A percentile compares a stretch with the other conserved stretches of the same genome.
Evolutionary conservation across 257 asterid species (phyloP).

Genomic region (Lavandula angustifolia): DNA sequence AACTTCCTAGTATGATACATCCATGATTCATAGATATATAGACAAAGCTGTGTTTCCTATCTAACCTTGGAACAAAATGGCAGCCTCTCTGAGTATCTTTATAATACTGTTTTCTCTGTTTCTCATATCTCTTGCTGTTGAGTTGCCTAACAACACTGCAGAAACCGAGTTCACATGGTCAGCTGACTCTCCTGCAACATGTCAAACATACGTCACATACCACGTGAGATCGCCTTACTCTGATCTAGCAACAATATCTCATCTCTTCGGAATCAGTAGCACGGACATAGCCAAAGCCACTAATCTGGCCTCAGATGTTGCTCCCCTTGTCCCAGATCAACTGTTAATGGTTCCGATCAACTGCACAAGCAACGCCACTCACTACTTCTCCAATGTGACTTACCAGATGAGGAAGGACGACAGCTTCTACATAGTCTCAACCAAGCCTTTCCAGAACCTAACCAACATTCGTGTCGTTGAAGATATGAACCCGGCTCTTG

Average conservation of each 20-base stretch:
- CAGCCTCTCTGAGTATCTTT: constrained; percentile 28
- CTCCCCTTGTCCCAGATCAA: constrained; percentile 48
- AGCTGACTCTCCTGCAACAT: constrained; percentile 39
- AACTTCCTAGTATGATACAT: constrained; percentile 7
- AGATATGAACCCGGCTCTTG: constrained; percentile 53
- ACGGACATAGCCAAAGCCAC: constrained; percentile 45
- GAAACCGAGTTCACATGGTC: constrained; percentile 54
- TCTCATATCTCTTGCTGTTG: constrained; percentile 39
- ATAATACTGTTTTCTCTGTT: constrained; percentile 30
- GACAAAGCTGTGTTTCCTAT: constrained; percentile 14
- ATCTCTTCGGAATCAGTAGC: constrained; percentile 53
- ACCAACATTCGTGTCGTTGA: constrained; percentile 45
- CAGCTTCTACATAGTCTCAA: constrained; percentile 59
- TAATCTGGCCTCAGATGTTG: constrained; percentile 42
- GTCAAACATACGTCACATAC: constrained; percentile 60
- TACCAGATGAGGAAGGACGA: constrained; percentile 56
- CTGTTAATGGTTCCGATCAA: constrained; percentile 57
- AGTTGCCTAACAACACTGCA: constrained; percentile 31
- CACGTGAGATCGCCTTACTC: constrained; percentile 52
- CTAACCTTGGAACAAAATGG: constrained; percentile 45
- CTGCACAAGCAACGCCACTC: constrained; percentile 58
- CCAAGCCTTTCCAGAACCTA: constrained; percentile 54
- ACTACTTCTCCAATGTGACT: constrained; percentile 54
- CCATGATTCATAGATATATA: background rate
- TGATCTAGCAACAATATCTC: constrained; percentile 49